These are phyloP conservation scores for Pisolithus orientalis DNA, from an alignment of 768 basidiomycete genomes.

Conservation along the genomic window DNA sequence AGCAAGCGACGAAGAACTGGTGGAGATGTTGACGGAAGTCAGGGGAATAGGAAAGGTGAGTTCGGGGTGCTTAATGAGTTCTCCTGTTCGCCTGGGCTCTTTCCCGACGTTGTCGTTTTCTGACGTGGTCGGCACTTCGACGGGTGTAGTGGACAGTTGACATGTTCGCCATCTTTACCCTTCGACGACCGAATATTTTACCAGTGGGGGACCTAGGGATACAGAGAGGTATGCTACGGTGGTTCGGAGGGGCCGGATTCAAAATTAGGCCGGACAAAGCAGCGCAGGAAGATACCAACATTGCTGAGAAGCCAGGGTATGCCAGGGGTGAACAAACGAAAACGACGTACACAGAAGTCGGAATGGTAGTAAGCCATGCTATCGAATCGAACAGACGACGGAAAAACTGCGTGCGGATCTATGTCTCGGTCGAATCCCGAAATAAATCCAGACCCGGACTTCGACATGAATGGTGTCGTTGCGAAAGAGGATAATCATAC, in stretches of 20 bases:
- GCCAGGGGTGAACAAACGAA: not conserved
- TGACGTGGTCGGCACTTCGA: not conserved
- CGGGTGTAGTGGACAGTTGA: constrained; percentile 46
- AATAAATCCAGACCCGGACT: no score
- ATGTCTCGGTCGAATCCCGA: no score
- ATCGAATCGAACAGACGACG: no score
- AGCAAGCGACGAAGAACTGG: constrained; percentile 71
- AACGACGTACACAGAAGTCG: not conserved
- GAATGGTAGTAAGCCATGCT: not conserved
- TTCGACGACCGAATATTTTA: constrained; percentile 78
- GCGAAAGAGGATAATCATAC: no score
- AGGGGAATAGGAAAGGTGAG: constrained; percentile 72
- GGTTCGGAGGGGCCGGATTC: constrained; percentile 35
- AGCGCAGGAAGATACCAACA: not conserved
- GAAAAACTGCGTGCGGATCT: not conserved
- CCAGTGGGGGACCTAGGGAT: constrained; percentile 80
- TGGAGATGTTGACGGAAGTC: constrained; percentile 69
- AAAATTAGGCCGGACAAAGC: constrained; percentile 12
- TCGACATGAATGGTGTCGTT: no score
- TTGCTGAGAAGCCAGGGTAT: not conserved
- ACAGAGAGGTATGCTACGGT: constrained; percentile 64
- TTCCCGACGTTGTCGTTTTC: not conserved
- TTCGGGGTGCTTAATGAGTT: constrained; percentile 1
- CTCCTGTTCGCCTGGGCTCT: not conserved
- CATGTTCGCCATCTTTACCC: constrained; percentile 89